Evolutionary conservation across 1,284 basidiomycete species (phyloP).

Genomic region (Puccinia coronata): DNA sequence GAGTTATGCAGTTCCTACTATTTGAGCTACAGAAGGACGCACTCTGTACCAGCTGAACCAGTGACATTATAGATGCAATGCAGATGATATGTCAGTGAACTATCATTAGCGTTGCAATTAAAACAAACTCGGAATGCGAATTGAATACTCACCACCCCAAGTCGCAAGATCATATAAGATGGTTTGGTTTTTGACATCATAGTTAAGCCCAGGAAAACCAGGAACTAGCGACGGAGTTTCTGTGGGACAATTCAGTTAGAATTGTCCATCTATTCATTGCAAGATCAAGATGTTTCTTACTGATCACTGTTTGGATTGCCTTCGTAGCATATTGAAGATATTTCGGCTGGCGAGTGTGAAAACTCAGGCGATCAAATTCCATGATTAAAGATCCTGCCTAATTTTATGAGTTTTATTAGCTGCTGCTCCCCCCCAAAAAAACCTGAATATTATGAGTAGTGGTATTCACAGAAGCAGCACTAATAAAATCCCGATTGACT

Average conservation of each 20-base stretch:
- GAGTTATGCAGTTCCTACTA: not conserved
- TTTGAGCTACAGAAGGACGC: not conserved
- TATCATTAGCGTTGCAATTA: not conserved
- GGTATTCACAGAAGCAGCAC: slow-evolving; percentile 29
- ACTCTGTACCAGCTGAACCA: slow-evolving; percentile 33
- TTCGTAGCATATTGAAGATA: slow-evolving; percentile 32
- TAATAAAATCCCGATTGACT: slow-evolving; percentile 1
- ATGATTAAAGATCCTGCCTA: slow-evolving; percentile 47
- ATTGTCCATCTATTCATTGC: no score
- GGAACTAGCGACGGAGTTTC: slow-evolving; percentile 14
- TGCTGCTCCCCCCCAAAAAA: no score
- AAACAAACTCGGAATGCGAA: not conserved
- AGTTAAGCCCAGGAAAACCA: slow-evolving; percentile 31
- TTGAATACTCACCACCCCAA: slow-evolving; percentile 27
- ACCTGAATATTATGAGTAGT: no score
- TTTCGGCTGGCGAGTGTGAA: slow-evolving; percentile 37
- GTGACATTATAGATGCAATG: not conserved
- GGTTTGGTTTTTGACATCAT: slow-evolving; percentile 34
- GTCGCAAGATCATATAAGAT: slow-evolving; percentile 21
- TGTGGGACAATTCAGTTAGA: not conserved
- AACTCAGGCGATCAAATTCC: slow-evolving; percentile 47
- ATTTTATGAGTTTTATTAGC: no score
- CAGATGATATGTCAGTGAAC: no score
- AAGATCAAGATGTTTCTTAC: not conserved
- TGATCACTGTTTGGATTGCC: slow-evolving; percentile 33